Conservation (phyloP, 805 yeast genomes). For the Candida yuanshanica region DNA sequence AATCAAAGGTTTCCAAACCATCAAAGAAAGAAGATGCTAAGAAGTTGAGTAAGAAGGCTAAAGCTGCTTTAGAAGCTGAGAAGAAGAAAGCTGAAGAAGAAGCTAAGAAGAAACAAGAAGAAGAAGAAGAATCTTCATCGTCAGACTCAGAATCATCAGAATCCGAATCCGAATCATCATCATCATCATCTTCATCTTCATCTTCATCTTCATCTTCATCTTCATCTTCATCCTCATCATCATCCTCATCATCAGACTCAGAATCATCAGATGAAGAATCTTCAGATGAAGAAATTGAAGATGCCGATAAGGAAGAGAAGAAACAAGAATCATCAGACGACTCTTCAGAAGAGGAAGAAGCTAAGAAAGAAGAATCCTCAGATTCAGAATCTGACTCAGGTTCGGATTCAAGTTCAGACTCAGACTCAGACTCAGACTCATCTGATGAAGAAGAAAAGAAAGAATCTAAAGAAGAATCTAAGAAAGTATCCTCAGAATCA, state of each 20-base stretch:
- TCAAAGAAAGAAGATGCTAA: conserved; percentile 25
- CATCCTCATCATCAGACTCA: conserved; percentile 22
- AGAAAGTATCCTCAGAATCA: conserved; percentile 13
- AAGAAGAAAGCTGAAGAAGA: conserved; percentile 21
- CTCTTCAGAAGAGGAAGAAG: background rate
- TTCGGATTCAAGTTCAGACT: conserved; percentile 17
- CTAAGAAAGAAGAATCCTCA: conserved; percentile 3
- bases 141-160: background rate
- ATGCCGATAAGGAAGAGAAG: conserved; percentile 8
- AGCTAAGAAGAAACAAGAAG: conserved; percentile 21
- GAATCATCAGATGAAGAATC: conserved; percentile 18
- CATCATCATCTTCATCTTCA: conserved; percentile 20
- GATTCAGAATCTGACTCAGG: conserved; percentile 28
- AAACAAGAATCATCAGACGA: conserved; percentile 6
- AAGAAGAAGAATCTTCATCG: conserved; percentile 21
- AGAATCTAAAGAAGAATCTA: conserved; percentile 11
- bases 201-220: conserved; percentile 25
- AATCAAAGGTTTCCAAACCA: conserved; percentile 22
- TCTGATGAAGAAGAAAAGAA: conserved; percentile 17
- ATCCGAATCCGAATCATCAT: conserved; percentile 9
- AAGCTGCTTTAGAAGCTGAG: conserved; percentile 20
- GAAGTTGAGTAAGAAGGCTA: conserved; percentile 19
- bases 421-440: conserved; percentile 16
- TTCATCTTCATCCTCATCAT: conserved; percentile 15
- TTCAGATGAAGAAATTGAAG: conserved; percentile 12